Evolutionary conservation across 345 rosid genomes (phyloP), one percentile per base, ranked within the genome.

Genomic region (Lepidium didymum): DNA sequence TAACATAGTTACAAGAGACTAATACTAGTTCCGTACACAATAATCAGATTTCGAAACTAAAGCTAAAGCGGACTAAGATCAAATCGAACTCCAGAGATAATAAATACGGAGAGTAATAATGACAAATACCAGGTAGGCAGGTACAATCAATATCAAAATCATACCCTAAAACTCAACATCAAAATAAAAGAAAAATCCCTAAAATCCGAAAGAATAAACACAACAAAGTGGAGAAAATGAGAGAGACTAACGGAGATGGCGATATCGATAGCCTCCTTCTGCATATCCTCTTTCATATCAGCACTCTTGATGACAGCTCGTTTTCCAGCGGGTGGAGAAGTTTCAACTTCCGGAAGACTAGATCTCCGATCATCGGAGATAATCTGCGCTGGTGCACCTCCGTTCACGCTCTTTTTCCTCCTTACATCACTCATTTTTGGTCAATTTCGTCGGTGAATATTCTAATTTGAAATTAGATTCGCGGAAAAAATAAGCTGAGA

Each of bases 201-300:
- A 66, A 29, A 68, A 67, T 18, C n/a, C 75, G 49, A 63, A 29
- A 55, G 61, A 29, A 69, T 12, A 45, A 34, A 70, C 10, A 27
- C 13, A 36, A n/a, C 15, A 23, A 33, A 42, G 21, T 3, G 12
- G 58, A 49, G 51, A 23, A 29, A 59, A 27, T 8, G 10, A 49
- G 52, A 42, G 41, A 50, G 18, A 7, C 75, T 78, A 66, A 94
- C 99, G 27, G 89, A 74, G 67, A 87, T 71, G 64, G 99, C 90
- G 65, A 94, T 86, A 8, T 89, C 90, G 58, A 91, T 69, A 31
- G 96, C 99, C 31, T 94, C 99, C 43, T 83, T 87, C 80, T 94
- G 97, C 96, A 89, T 77, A 68, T 87, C 96, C 0, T 91, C 97
- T 77, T 87, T 94, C 99, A 94, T 94, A 81, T 94, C 99, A 68